Base-by-base conservation (phyloP, 2,329 filamentous ascomycete genomes). In the Coleophoma cylindrospora region DNA sequence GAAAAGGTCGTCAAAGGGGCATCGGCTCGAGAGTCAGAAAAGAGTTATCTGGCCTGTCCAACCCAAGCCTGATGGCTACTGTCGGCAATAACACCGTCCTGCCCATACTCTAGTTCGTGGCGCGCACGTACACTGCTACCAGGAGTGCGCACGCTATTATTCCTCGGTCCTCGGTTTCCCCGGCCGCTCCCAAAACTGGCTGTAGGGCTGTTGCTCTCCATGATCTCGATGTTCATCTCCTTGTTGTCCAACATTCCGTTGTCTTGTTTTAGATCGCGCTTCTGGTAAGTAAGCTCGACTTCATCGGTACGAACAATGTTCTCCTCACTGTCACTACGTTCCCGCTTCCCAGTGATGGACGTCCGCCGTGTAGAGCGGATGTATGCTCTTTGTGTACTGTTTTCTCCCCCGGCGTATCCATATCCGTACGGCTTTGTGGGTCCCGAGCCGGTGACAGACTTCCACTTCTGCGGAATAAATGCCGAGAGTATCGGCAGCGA, bases 401-500 rank as follows among this genome's bases (percentile, higher is more conserved):
- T 32, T 12, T 13, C 21, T 15, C 45, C 9, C 32, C 14, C 41
- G 2, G 43, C 43, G 9, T 10, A 27, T 12, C 37, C 49, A 9
- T 49, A 40, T 22, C 21, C 21, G 3, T 38, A 32, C 14, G 4
- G 36, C 34, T 32, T 17, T 12, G 36, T 43, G 7, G 46, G 34
- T 2, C 32, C 46, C 5, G 49, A 49, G 14, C 47, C 47, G 27
- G 43, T 36, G 3, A 51, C 21, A 47, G 51, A 44, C 47, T 50
- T 43, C 47, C 45, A 52, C 53, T 53, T 53, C 34, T 34, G 33
- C 7, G 40, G 53, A 17, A 50, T 54, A 45, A 54, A 53, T n/a
- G 57, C 64, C 21, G 64, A 63, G 34, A 69, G 56, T 7, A 67
- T 60, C 2, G 67, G 67, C 2, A 69, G 61, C 2, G 64, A 66